Evolutionary conservation across 495 filamentous ascomycete species (phyloP).

Genomic region (Thozetella sp.): DNA sequence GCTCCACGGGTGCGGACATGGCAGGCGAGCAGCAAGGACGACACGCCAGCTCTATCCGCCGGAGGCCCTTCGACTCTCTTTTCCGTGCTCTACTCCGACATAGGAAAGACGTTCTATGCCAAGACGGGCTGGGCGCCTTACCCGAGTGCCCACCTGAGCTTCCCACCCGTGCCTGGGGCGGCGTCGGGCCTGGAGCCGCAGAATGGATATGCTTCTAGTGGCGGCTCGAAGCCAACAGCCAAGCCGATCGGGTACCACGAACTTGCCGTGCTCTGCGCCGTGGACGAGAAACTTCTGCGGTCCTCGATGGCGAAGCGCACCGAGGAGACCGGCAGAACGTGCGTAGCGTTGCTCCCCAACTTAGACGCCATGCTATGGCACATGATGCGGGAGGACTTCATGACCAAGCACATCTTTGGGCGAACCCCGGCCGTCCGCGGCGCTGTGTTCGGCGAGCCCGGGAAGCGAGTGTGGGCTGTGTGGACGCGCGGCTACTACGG

Average conservation of each 20-base stretch:
- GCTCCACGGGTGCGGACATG: constrained; percentile 30
- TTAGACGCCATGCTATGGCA: constrained; percentile 81
- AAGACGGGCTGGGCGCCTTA: constrained; percentile 79
- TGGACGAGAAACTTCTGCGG: constrained; percentile 56
- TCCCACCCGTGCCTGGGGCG: constrained; percentile 39
- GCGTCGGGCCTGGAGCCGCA: constrained; percentile 24
- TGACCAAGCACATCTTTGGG: constrained; percentile 54
- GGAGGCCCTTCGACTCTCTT: constrained; percentile 49
- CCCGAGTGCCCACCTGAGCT: constrained; percentile 67
- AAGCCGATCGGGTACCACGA: constrained; percentile 49
- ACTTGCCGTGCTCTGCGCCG: constrained; percentile 54
- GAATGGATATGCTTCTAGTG: neutral
- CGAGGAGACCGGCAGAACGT: constrained; percentile 28
- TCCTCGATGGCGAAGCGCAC: constrained; percentile 32
- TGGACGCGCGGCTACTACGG: constrained; percentile 78
- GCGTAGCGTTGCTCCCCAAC: constrained; percentile 74
- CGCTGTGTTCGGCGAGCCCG: constrained; percentile 54
- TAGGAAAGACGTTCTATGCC: constrained; percentile 91
- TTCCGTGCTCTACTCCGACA: constrained; percentile 88
- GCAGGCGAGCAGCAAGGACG: constrained; percentile 19
- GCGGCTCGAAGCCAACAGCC: constrained; percentile 13
- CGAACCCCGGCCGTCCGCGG: constrained; percentile 66
- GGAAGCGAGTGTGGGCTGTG: constrained; percentile 70
- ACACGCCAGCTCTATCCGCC: constrained; percentile 10
- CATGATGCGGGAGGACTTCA: constrained; percentile 83